Evolutionary conservation across 306 rosid species (phyloP).

Genomic region (Ormosia emarginata): DNA sequence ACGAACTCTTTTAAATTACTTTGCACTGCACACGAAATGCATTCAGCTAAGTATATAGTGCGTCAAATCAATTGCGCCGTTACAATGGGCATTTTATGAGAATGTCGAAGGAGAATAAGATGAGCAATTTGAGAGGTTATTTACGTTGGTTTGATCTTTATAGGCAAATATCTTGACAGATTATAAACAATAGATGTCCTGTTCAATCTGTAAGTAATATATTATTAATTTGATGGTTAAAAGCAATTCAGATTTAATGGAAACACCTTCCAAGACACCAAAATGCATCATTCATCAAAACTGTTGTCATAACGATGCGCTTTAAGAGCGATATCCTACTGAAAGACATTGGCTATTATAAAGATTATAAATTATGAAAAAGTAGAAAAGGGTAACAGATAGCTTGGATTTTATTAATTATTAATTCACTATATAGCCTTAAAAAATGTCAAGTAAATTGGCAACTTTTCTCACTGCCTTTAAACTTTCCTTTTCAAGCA

Average conservation of each 20-base stretch:
- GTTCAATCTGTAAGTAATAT: too few species aligned
- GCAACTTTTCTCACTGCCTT: not conserved
- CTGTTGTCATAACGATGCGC: not conserved
- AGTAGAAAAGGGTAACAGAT: not conserved
- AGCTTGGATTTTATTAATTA: conserved; percentile 11
- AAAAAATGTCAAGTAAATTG: conserved; percentile 11
- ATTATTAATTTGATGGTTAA: too few species aligned
- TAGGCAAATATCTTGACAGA: too few species aligned
- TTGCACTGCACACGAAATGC: not conserved
- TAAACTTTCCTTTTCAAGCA: conserved; percentile 16
- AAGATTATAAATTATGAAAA: not conserved
- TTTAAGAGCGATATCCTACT: not conserved
- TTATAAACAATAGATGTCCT: too few species aligned
- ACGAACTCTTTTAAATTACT: not conserved
- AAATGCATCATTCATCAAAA: not conserved
- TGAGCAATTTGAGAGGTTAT: too few species aligned
- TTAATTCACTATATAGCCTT: conserved; percentile 4
- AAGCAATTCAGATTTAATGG: not conserved
- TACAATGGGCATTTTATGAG: not conserved
- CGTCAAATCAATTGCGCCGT: not conserved
- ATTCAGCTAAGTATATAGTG: not conserved
- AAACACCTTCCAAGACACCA: not conserved
- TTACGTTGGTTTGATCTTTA: too few species aligned
- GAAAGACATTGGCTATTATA: not conserved
- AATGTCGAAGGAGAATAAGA: too few species aligned